Evolutionary conservation across 495 filamentous ascomycete genomes (phyloP).

Genomic region (Aspergillus affinis): DNA sequence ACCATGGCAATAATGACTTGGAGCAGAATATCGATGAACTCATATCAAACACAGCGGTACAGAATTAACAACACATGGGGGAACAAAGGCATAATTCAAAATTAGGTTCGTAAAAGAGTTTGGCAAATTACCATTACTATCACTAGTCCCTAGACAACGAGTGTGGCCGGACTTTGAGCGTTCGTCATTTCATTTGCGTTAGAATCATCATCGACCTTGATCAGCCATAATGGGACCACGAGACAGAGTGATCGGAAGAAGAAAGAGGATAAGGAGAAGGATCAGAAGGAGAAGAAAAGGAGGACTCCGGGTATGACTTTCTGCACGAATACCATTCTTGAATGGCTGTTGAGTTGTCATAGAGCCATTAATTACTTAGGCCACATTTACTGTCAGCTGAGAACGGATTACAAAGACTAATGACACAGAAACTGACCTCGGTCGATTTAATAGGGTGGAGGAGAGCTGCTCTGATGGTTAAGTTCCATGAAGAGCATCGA

Average conservation of each 20-base stretch:
- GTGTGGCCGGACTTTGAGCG: constrained; percentile 3
- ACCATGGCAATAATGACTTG: not conserved
- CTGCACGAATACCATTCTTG: not conserved
- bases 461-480: constrained; percentile 26
- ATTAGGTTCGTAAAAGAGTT: constrained; percentile 1
- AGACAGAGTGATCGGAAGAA: not conserved
- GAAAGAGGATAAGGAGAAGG: not conserved
- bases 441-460: constrained; percentile 3
- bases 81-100: not conserved
- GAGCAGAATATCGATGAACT: constrained; percentile 1
- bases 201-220: constrained; percentile 22
- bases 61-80: constrained; percentile 6
- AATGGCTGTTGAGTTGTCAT: not conserved
- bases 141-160: constrained; percentile 19
- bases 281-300: not conserved
- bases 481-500: constrained; percentile 57
- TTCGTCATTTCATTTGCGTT: constrained; percentile 29
- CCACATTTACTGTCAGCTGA: not conserved
- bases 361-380: not conserved
- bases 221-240: not conserved
- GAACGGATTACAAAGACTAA: not conserved
- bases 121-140: constrained; percentile 42
- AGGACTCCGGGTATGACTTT: not conserved
- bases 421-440: not conserved
- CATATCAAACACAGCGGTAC: constrained; percentile 1